A percentile compares a stretch with the other conserved stretches of the same genome.
Evolutionary conservation across 805 yeast species (phyloP).

Genomic region (Ogataea sp.): DNA sequence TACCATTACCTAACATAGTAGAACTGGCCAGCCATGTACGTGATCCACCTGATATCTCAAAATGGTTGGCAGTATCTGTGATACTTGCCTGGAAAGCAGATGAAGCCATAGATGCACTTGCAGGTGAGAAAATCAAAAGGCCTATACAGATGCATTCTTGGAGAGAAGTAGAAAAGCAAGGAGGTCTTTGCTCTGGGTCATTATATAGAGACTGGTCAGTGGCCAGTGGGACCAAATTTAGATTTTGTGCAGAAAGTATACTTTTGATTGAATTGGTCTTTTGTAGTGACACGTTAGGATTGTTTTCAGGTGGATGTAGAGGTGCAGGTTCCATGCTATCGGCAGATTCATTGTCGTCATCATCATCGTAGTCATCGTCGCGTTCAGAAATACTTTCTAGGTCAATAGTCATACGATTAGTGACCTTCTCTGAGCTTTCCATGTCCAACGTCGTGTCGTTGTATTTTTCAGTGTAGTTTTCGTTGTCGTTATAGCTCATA

Average conservation of each 20-base stretch:
- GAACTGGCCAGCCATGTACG: constrained; percentile 37
- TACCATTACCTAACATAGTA: constrained; percentile 35
- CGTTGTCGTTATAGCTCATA: too few relatives aligned
- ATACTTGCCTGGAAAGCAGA: constrained; percentile 31
- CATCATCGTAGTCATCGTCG: background rate
- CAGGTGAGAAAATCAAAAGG: constrained; percentile 31
- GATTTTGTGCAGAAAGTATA: background rate
- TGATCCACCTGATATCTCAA: constrained; percentile 30
- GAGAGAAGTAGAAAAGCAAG: constrained; percentile 21
- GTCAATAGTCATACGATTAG: too few relatives aligned
- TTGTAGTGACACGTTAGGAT: too few relatives aligned
- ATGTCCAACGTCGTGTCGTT: too few relatives aligned
- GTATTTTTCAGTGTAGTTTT: too few relatives aligned
- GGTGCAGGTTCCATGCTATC: too few relatives aligned
- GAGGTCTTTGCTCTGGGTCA: constrained; percentile 30
- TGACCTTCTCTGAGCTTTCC: too few relatives aligned
- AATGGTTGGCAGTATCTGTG: constrained; percentile 25
- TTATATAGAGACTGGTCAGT: constrained; percentile 5
- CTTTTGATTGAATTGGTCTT: background rate
- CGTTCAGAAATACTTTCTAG: too few relatives aligned
- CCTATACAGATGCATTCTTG: constrained; percentile 28
- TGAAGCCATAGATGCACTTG: constrained; percentile 29
- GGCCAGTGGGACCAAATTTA: background rate
- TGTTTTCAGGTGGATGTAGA: too few relatives aligned
- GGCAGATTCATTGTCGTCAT: too few relatives aligned